phyloP scores from a whole-genome alignment of 805 yeast species.

The Debaryomyces hansenii region DNA sequence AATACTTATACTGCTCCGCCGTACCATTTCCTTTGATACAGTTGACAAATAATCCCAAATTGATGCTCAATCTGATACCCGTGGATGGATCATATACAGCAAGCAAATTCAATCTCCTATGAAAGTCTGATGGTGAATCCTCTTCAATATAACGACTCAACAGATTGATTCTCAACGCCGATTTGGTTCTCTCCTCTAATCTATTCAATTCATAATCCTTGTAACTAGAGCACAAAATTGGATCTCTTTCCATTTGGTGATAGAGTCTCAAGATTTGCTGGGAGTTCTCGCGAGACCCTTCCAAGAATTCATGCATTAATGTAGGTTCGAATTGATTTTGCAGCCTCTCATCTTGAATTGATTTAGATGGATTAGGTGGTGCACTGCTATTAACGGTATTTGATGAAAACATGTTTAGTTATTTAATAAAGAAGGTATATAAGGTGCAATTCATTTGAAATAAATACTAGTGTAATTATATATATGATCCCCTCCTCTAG shows the following conservation, averaged over 20 bases:
- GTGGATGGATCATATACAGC: slow-evolving; percentile 39
- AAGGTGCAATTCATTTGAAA: no score
- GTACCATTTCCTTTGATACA: slow-evolving; percentile 45
- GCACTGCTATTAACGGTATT: neutral
- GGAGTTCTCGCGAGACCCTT: slow-evolving; percentile 35
- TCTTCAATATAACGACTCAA: slow-evolving; percentile 36
- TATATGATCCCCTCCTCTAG: neutral
- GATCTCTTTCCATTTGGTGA: slow-evolving; percentile 40
- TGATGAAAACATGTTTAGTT: neutral
- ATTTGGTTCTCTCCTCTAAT: slow-evolving; percentile 30
- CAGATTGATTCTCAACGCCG: slow-evolving; percentile 33
- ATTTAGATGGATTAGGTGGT: slow-evolving; percentile 26
- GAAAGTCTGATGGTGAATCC: slow-evolving; percentile 30
- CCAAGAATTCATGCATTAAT: slow-evolving; percentile 37
- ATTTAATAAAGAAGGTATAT: neutral
- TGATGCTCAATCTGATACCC: slow-evolving; percentile 39
- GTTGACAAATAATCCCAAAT: slow-evolving; percentile 39
- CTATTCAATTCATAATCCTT: slow-evolving; percentile 34
- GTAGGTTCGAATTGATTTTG: slow-evolving; percentile 21
- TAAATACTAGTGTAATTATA: no score
- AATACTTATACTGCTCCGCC: slow-evolving; percentile 34
- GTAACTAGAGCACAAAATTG: slow-evolving; percentile 28
- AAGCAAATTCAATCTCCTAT: slow-evolving; percentile 34
- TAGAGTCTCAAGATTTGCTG: slow-evolving; percentile 25
- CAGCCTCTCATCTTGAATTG: slow-evolving; percentile 28